Conservation (phyloP, 805 yeast genomes). For the Millerozyma acaciae region DNA sequence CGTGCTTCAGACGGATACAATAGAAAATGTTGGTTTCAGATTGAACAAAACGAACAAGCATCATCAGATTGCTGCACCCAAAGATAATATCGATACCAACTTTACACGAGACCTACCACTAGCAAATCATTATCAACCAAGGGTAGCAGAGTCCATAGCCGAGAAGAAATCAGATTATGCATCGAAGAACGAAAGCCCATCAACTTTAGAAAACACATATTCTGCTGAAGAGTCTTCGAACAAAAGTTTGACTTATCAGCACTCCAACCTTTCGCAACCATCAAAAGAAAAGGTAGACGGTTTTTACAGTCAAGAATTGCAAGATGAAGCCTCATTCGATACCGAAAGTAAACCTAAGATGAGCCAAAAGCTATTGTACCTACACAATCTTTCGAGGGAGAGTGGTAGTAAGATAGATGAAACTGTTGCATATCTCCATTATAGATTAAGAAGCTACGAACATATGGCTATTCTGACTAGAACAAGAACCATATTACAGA, state of each 20-base stretch:
- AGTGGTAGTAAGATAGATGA: slow-evolving; percentile 14
- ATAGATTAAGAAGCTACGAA: slow-evolving; percentile 9
- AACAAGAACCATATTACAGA: slow-evolving; percentile 2
- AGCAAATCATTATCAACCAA: too few species aligned
- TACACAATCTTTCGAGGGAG: slow-evolving; percentile 8
- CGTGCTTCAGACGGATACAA: not conserved
- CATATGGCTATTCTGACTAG: slow-evolving; percentile 3
- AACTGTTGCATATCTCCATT: slow-evolving; percentile 17
- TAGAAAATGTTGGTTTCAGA: not conserved
- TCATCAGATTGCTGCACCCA: not conserved
- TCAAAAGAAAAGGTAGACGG: not conserved
- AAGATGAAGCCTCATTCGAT: too few species aligned
- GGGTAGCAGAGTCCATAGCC: too few species aligned
- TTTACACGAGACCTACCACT: slow-evolving; percentile 2
- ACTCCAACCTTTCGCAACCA: not conserved
- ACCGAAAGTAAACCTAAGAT: slow-evolving; percentile 1
- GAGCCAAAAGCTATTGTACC: slow-evolving; percentile 5
- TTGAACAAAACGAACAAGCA: not conserved
- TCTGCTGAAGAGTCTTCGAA: not conserved
- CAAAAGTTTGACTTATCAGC: not conserved
- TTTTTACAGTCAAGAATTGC: not conserved
- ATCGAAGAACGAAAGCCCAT: not conserved
- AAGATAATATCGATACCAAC: slow-evolving; percentile 1
- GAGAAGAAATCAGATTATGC: too few species aligned
- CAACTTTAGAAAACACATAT: not conserved